Percentiles rank a stretch among this genome's conserved stretches.
Conservation (phyloP, 352 stramenopile genomes). For the Globisporangium yorkense region DNA sequence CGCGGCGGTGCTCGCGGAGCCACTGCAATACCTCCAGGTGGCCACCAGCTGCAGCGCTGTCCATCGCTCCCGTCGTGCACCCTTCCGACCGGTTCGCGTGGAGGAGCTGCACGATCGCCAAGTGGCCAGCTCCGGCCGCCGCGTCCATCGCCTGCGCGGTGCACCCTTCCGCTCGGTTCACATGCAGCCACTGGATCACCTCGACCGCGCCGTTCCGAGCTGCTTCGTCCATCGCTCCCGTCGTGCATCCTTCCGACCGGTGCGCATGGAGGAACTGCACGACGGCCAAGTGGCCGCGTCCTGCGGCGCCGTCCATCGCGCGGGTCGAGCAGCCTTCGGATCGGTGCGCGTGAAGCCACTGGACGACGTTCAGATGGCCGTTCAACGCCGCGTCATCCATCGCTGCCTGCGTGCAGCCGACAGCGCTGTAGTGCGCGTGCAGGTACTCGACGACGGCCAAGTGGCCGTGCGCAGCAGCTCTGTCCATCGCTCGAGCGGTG, state of each 20-base stretch:
- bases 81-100: constrained; percentile 22
- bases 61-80: constrained; percentile 21
- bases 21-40: constrained; percentile 1
- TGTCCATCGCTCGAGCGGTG: not conserved
- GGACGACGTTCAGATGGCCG: not conserved
- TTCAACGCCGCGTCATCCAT: not conserved
- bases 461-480: no score
- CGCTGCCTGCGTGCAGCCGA: not conserved
- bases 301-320: not conserved
- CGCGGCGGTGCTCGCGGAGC: constrained; percentile 2
- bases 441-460: not conserved
- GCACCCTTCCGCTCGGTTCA: not conserved
- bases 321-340: not conserved
- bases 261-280: not conserved
- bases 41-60: not conserved
- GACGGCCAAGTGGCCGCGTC: not conserved
- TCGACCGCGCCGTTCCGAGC: not conserved
- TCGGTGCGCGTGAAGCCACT: not conserved
- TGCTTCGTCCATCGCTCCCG: not conserved
- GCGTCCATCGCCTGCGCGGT: constrained; percentile 17
- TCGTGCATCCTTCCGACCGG: not conserved
- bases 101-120: constrained; percentile 32
- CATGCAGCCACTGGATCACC: not conserved
- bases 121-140: constrained; percentile 28
- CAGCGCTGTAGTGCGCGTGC: not conserved